Evolutionary conservation across 164 flowering plant species (phyloP).

Genomic region (Liquidambar formosana): DNA sequence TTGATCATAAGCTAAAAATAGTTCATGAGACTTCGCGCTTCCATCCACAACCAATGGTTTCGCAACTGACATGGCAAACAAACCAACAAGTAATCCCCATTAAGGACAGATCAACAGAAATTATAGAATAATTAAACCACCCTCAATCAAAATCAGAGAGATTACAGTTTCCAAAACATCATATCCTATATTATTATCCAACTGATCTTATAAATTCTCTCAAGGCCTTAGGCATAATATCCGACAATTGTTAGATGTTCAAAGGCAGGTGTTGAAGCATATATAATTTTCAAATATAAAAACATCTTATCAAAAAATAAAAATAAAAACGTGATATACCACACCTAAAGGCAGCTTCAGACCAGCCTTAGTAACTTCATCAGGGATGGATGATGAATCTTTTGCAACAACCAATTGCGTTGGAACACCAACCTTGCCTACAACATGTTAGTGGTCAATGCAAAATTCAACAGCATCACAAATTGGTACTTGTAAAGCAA

Average conservation of each 20-base stretch:
- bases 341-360: constrained; percentile 72
- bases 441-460: constrained; percentile 2
- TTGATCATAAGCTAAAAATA: constrained; percentile 60
- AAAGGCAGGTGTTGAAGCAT: no score
- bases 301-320: no score
- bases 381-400: constrained; percentile 64
- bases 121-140: not conserved
- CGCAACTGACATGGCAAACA: constrained; percentile 38
- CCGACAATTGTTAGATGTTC: no score
- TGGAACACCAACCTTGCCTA: constrained; percentile 77
- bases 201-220: no score
- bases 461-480: not conserved
- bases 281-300: not conserved
- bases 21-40: constrained; percentile 58
- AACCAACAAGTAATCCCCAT: not conserved
- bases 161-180: not conserved
- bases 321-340: no score
- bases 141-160: not conserved
- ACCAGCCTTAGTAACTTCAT: constrained; percentile 67
- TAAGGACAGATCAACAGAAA: not conserved
- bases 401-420: constrained; percentile 64
- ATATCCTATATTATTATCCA: no score
- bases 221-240: no score
- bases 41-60: constrained; percentile 56
- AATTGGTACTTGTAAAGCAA: no score